Evolutionary conservation across 2,329 filamentous ascomycete species (phyloP).

Genomic region (Cryphonectria parasitica): DNA sequence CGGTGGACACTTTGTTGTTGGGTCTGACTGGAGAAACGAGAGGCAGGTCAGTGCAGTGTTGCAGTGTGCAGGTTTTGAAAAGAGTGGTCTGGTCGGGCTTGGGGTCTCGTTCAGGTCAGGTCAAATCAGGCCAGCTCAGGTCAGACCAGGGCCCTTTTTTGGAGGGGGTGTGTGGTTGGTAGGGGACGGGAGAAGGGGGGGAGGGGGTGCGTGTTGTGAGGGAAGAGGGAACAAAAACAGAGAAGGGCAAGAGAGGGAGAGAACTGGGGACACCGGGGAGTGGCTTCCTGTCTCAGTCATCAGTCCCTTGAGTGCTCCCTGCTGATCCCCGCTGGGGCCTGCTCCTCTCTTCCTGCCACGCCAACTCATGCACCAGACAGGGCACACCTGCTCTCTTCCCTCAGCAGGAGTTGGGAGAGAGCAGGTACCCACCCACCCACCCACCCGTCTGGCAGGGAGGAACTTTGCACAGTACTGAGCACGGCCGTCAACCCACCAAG

Average conservation of each 20-base stretch:
- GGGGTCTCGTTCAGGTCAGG: slow-evolving; percentile 10
- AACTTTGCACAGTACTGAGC: background rate
- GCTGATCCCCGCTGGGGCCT: background rate
- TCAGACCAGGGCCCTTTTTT: slow-evolving; percentile 15
- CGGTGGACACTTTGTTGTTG: background rate
- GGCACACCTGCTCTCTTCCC: background rate
- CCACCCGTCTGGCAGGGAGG: background rate
- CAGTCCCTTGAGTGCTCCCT: slow-evolving; percentile 3
- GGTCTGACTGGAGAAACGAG: slow-evolving; percentile 8
- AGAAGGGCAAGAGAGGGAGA: background rate
- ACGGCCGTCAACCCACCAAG: background rate
- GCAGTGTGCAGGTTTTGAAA: slow-evolving; percentile 3
- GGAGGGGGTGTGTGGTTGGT: too few relatives aligned
- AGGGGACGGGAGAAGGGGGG: background rate
- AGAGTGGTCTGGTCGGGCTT: slow-evolving; percentile 5
- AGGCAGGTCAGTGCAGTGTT: background rate
- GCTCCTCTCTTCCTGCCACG: slow-evolving; percentile 2
- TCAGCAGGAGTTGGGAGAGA: background rate
- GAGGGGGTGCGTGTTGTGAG: slow-evolving; percentile 22
- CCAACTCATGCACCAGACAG: background rate
- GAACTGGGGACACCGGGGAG: slow-evolving; percentile 13
- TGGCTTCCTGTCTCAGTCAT: slow-evolving; percentile 18
- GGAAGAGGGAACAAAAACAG: slow-evolving; percentile 23
- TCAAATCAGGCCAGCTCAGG: slow-evolving; percentile 8
- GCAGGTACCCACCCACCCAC: background rate